Base-by-base conservation (phyloP, 78 protist species). In the Chrysochromulina tobinii region DNA sequence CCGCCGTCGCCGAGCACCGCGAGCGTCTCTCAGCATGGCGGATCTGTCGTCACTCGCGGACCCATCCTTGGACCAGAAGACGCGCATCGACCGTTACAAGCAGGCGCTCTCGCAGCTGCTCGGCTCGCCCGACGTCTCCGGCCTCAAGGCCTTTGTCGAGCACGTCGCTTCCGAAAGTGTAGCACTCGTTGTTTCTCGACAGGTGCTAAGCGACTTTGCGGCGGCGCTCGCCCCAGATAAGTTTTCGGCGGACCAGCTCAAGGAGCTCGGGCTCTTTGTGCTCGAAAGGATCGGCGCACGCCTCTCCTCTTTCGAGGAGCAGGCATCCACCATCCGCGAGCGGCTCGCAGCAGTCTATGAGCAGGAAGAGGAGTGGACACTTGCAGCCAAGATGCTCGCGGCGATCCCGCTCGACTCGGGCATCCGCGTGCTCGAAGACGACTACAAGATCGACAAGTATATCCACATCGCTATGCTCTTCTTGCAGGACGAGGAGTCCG, bases 381-480 rank as follows among this genome's bases (percentile, higher is more conserved):
- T 90, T 51, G 96, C 97, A 2, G 97, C 97, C 18, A 55, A 77
- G 38, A 84, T 89, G 89, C 92, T 96, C 15, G 72, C 75, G 3
- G 97, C 94, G 20, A 96, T 96, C 59, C 97, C 97, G 27, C 89
- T 96, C 66, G 97, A 96, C 89, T 87, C 96, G 17, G 93, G 97
- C 88, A 92, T 91, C 79, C 87, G 96, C 59, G 92, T 92, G 53
- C 91, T 96, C 53, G 88, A 83, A 50, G 93, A 93, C 81, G 97
- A 94, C 64, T 94, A 90, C 92, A 96, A 95, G 90, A 89, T 93
- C 83, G 92, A 92, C 73, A 95, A 96, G 73, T 96, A 93, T 84
- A 94, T 96, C 58, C 88, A 94, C 79, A 96, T 96, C 83, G 98
- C 98, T 21, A 92, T 92, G 77, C 91, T 96, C 48, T 94, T 89